A percentile compares a stretch with the other conserved stretches of the same genome.
These are phyloP conservation scores for Leptographium lundbergii DNA, from an alignment of 2,329 filamentous ascomycete species.

Conservation along the genomic window DNA sequence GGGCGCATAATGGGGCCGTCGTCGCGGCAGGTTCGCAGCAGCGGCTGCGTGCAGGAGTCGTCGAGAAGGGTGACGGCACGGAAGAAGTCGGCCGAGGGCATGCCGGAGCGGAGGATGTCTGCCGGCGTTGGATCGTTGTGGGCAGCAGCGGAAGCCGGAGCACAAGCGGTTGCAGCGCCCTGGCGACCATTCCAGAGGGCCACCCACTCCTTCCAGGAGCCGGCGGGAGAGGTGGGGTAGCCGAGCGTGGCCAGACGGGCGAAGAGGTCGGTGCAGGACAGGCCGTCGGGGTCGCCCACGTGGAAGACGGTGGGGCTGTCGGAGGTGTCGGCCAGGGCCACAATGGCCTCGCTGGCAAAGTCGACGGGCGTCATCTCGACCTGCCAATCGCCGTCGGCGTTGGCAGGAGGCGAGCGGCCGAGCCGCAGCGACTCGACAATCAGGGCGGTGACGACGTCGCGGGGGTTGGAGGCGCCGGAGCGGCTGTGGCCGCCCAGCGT, in stretches of 20 bases:
- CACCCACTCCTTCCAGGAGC: conserved; percentile 65
- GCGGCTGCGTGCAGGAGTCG: conserved; percentile 53
- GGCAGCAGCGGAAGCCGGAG: not conserved
- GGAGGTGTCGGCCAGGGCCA: conserved; percentile 47
- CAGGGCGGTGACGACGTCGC: conserved; percentile 63
- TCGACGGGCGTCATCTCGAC: conserved; percentile 79
- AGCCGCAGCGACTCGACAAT: conserved; percentile 67
- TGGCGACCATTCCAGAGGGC: conserved; percentile 50
- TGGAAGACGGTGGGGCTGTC: conserved; percentile 56
- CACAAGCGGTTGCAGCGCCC: conserved; percentile 18
- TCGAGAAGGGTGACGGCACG: conserved; percentile 61
- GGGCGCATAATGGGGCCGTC: conserved; percentile 40
- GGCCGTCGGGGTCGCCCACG: conserved; percentile 58
- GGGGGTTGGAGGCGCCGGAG: conserved; percentile 65
- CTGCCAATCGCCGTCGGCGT: conserved; percentile 62
- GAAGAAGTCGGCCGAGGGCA: conserved; percentile 63
- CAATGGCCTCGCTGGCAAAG: conserved; percentile 63
- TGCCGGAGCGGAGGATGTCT: conserved; percentile 67
- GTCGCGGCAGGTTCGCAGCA: conserved; percentile 29
- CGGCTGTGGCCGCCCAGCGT: conserved; percentile 69
- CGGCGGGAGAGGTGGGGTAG: conserved; percentile 48
- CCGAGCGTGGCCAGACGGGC: conserved; percentile 51
- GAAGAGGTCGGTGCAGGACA: conserved; percentile 55
- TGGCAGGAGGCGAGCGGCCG: conserved; percentile 26
- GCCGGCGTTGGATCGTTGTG: conserved; percentile 64